Base-by-base conservation (phyloP, 495 filamentous ascomycete genomes). In the Usnea hakonensis region DNA sequence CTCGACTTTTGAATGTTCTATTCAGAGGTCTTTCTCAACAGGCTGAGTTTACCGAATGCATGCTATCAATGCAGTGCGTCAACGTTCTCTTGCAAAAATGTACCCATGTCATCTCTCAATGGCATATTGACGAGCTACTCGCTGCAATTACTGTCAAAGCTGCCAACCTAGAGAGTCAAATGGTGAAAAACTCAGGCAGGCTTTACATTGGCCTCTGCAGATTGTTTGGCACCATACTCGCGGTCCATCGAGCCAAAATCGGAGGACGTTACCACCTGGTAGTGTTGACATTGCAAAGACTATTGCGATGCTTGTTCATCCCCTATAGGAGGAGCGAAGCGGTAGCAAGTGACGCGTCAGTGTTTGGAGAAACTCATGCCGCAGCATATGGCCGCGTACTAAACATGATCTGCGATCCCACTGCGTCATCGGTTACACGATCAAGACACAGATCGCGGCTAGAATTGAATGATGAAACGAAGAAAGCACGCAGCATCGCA, bases 361-460 rank as follows among this genome's bases (percentile, higher is more conserved):
- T 73, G 81, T 64, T 75, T 67, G 64, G 78, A 65, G 59, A 60
- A 77, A 63, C 72, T 2, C 81, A 90, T 60, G 87, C 87, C 6
- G 74, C 78, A 44, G 76, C 79, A 33, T 90, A 85, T 71, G 78
- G 88, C 9, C 84, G 90, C 7, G 79, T 95, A 32, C 76, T 96
- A 36, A 88, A 85, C 8, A 79, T 88, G 5, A 81, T 95, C 58
- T 91, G 88, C 71, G 87, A 92, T 58, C 91, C 91, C 17, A 88
- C 85, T 17, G 82, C 83, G 19, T 90, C 86, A 0, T 87, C 87
- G 6, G 86, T 91, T 1, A 76, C 85, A 7, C 76, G 80, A 17
- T 72, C 77, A 2, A 77, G 73, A 50, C 66, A 72, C 13, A 68
- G 70, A 23, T 64, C 65, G 8, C 69, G 72, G n/a, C 70, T 73